phyloP scores from a whole-genome alignment of 805 yeast genomes.

The Zygosaccharomyces gambellarensis region DNA sequence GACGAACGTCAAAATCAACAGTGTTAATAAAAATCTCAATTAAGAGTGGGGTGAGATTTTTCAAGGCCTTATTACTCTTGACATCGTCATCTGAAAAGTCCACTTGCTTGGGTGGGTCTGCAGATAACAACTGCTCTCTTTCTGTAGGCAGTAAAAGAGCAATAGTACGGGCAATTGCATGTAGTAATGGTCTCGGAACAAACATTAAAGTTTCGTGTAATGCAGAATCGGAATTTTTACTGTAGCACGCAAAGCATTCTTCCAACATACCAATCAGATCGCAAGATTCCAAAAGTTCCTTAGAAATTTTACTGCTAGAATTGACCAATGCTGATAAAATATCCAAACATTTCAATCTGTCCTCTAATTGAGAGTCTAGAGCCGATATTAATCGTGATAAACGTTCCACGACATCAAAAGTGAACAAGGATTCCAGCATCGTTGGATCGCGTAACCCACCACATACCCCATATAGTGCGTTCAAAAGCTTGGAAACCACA shows the following conservation, averaged over 20 bases:
- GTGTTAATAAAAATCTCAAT: slow-evolving; percentile 67
- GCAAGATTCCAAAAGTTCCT: slow-evolving; percentile 44
- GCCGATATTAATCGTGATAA: slow-evolving; percentile 28
- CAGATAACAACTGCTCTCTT: slow-evolving; percentile 25
- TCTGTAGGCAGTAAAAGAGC: slow-evolving; percentile 54
- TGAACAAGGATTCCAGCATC: slow-evolving; percentile 24
- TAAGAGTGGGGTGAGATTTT: slow-evolving; percentile 47
- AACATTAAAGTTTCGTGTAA: slow-evolving; percentile 70
- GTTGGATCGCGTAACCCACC: slow-evolving; percentile 20
- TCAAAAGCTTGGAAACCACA: slow-evolving; percentile 20
- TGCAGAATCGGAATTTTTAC: slow-evolving; percentile 36
- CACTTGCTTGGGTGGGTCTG: slow-evolving; percentile 23
- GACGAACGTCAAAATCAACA: slow-evolving; percentile 60
- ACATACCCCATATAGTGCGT: slow-evolving; percentile 26
- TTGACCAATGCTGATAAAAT: slow-evolving; percentile 44
- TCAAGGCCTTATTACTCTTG: slow-evolving; percentile 37
- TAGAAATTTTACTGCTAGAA: slow-evolving; percentile 42
- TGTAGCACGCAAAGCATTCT: slow-evolving; percentile 48
- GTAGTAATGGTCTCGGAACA: slow-evolving; percentile 61
- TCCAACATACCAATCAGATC: slow-evolving; percentile 45
- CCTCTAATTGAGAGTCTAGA: slow-evolving; percentile 31
- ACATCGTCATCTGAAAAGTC: slow-evolving; percentile 24
- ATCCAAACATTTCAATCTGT: slow-evolving; percentile 32
- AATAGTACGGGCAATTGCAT: slow-evolving; percentile 51
- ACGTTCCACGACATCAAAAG: slow-evolving; percentile 33